Base-by-base conservation (phyloP, 2,329 filamentous ascomycete species). In the Fusarium albosuccineum region DNA sequence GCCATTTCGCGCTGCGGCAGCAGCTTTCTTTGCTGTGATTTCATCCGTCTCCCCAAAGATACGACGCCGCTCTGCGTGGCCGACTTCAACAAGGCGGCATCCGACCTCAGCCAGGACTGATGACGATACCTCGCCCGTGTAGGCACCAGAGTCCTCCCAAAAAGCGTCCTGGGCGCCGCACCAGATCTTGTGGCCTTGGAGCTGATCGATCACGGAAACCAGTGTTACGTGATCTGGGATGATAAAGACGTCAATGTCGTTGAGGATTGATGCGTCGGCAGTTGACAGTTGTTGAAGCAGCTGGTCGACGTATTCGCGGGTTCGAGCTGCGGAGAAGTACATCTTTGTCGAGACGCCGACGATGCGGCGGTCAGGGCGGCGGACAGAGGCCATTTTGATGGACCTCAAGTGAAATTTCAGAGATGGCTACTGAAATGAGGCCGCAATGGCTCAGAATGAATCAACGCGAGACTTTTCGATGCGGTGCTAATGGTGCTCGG, bases 141-240 rank as follows among this genome's bases (percentile, higher is more conserved):
- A 94, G 2, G 93, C 87, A 60, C 93, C 93, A 44, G 80, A 77
- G 71, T 91, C 86, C 67, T 92, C 88, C 82, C 85, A 87, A 79
- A 89, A 90, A 67, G 87, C 88, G 78, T 96, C 90, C 76, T 97
- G 93, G 0, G 92, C 93, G 57, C 93, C 93, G 27, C 45, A 86
- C 80, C 73, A 95, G 79, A 55, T 79, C 1, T 57, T 49, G 48
- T 73, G 75, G n/a, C 79, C 73, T 36, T 80, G 74, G 36, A 91
- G 76, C 45, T 85, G 82, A 6, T 81, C 74, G 51, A 83, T 78
- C 11, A 85, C 82, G 2, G 83, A 78, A n/a, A 83, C 74, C 40
- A 95, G 82, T 11, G 90, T 88, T 54, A 95, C 78, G 74, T 93
- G 92, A 79, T 95, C 92, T 1, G 92, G 92, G 68, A 94, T 89